Evolutionary conservation across 2,329 filamentous ascomycete genomes (phyloP).

Genomic region (Aureobasidium melanogenum): DNA sequence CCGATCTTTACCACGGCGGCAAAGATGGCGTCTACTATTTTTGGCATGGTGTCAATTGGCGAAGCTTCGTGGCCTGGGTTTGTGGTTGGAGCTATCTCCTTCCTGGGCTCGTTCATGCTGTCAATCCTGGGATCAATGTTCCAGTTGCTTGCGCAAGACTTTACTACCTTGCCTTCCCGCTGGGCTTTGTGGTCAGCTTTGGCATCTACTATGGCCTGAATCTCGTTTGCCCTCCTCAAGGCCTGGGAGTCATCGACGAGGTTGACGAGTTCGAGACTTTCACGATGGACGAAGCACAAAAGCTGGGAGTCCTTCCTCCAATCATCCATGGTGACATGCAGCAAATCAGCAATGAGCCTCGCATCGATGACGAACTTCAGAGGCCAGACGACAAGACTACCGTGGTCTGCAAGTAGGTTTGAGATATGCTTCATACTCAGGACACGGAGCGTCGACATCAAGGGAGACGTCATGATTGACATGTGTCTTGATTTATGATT

Average conservation of each 20-base stretch:
- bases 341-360: too few species aligned
- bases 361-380: background rate
- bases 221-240: background rate
- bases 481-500: too few species aligned
- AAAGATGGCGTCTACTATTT: conserved; percentile 36
- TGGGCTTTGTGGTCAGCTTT: background rate
- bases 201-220: background rate
- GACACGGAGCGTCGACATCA: too few species aligned
- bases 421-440: too few species aligned
- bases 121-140: background rate
- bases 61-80: conserved; percentile 34
- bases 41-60: conserved; percentile 36
- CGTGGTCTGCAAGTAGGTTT: background rate
- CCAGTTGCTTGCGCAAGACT: background rate
- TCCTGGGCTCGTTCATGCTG: background rate
- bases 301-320: background rate
- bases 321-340: background rate
- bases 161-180: background rate
- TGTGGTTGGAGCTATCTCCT: conserved; percentile 20
- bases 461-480: too few species aligned
- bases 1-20: conserved; percentile 33
- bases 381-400: background rate
- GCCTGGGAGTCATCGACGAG: background rate
- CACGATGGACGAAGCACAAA: background rate
- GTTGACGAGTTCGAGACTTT: background rate